These are phyloP conservation scores for Boletus sensibilis DNA, from an alignment of 768 basidiomycete species.

Conservation along the genomic window DNA sequence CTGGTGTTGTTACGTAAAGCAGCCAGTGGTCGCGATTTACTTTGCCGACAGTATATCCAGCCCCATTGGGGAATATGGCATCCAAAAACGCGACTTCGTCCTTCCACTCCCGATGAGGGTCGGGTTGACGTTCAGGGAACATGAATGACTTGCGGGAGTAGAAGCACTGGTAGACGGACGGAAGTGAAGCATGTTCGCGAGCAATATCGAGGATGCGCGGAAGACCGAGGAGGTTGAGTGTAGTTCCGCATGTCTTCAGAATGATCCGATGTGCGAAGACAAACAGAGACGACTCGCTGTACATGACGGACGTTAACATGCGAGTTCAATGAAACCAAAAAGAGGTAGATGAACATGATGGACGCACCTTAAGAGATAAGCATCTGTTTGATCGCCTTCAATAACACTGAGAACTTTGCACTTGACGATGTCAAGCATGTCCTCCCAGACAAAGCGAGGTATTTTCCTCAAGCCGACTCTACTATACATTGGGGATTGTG, in stretches of 20 bases:
- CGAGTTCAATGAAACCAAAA: constrained; percentile 2
- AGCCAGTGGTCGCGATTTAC: constrained; percentile 99
- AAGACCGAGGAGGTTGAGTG: constrained; percentile 92
- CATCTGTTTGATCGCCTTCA: constrained; percentile 87
- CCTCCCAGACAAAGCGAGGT: constrained; percentile 81
- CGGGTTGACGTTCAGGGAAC: constrained; percentile 94
- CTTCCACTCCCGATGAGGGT: constrained; percentile 92
- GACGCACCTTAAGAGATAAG: constrained; percentile 90
- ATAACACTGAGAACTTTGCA: constrained; percentile 94
- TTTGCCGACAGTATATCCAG: constrained; percentile 95
- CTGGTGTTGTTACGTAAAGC: constrained; percentile 82
- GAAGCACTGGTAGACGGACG: constrained; percentile 85
- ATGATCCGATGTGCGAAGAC: constrained; percentile 94
- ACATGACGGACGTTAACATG: constrained; percentile 13
- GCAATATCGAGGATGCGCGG: constrained; percentile 96
- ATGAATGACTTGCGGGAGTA: constrained; percentile 99
- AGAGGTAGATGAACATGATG: not conserved
- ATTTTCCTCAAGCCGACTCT: constrained; percentile 77
- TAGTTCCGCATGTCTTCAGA: constrained; percentile 98
- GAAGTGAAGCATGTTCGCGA: constrained; percentile 58
- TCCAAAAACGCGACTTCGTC: constrained; percentile 92
- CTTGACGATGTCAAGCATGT: constrained; percentile 94
- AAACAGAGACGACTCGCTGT: constrained; percentile 97
- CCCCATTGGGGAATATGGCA: constrained; percentile 80
- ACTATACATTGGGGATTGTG: constrained; percentile 36